These are phyloP conservation scores for Globisporangium acanthophoron DNA, from an alignment of 352 stramenopile genomes.

Conservation along the genomic window DNA sequence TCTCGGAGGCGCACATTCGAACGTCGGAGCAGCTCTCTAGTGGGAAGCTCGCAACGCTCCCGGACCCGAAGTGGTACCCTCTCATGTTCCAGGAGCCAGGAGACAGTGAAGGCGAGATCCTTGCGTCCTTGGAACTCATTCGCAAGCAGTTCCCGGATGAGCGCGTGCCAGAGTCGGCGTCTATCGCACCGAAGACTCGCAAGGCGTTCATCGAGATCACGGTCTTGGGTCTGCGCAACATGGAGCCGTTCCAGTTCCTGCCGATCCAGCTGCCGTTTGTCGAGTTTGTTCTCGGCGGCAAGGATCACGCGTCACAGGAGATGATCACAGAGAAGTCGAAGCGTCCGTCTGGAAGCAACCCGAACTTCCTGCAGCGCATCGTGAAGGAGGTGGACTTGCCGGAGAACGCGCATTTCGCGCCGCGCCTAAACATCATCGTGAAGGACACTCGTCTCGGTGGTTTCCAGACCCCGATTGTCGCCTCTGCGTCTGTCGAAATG, in stretches of 20 bases:
- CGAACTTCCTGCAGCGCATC: conserved; percentile 89
- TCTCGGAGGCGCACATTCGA: conserved; percentile 64
- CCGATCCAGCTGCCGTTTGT: conserved; percentile 85
- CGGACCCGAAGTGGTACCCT: conserved; percentile 68
- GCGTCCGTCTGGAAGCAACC: conserved; percentile 69
- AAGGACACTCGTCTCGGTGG: conserved; percentile 86
- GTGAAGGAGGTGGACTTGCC: conserved; percentile 85
- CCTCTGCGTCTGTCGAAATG: conserved; percentile 82
- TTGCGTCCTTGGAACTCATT: conserved; percentile 74
- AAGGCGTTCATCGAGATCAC: conserved; percentile 85
- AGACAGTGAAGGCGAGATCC: conserved; percentile 74
- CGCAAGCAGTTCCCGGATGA: conserved; percentile 66
- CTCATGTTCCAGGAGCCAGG: conserved; percentile 76
- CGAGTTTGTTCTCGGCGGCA: conserved; percentile 85
- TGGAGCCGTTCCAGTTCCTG: conserved; percentile 88
- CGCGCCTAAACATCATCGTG: conserved; percentile 87
- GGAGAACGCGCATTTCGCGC: conserved; percentile 83
- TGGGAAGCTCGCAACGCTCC: conserved; percentile 35
- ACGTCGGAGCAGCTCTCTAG: conserved; percentile 50
- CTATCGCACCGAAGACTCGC: conserved; percentile 55
- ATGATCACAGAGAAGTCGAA: conserved; percentile 88
- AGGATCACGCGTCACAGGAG: conserved; percentile 69
- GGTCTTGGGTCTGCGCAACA: conserved; percentile 75
- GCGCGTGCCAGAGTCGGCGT: conserved; percentile 39
- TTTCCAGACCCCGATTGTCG: conserved; percentile 81